Percentiles rank a stretch among this genome's conserved stretches.
phyloP scores from a whole-genome alignment of 345 rosid genomes.

The Syzygium jambos region DNA sequence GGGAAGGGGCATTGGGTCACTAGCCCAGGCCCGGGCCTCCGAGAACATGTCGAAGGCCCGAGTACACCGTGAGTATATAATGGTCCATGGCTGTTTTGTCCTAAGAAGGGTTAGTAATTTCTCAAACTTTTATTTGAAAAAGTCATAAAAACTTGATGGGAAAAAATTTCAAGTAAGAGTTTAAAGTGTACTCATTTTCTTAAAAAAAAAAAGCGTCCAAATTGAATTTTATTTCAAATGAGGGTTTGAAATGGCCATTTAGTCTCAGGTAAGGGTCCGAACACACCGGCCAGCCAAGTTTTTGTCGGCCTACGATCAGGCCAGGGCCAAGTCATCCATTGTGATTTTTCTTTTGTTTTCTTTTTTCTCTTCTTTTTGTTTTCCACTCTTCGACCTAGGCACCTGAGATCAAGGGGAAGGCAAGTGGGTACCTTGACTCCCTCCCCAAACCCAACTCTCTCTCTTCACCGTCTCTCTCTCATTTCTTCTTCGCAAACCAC shows the following conservation, averaged over 20 bases:
- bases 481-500: neutral
- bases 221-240: fast-evolving
- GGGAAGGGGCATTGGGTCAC: neutral
- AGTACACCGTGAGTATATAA: neutral
- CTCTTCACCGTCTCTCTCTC: neutral
- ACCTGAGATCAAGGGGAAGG: no score
- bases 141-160: neutral
- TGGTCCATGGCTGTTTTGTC: neutral
- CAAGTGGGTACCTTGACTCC: no score
- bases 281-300: no score
- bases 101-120: neutral
- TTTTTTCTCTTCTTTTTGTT: no score
- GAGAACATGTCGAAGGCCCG: neutral
- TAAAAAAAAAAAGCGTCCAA: fast-evolving
- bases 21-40: neutral
- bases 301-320: no score
- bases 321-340: no score
- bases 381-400: neutral
- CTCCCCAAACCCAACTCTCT: neutral
- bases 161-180: fast-evolving
- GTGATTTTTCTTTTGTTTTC: no score
- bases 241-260: fast-evolving
- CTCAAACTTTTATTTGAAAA: neutral
- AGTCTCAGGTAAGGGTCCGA: no score
- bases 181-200: fast-evolving